phyloP scores from a whole-genome alignment of 139 green algal genomes.

The Chlorella ohadii region DNA sequence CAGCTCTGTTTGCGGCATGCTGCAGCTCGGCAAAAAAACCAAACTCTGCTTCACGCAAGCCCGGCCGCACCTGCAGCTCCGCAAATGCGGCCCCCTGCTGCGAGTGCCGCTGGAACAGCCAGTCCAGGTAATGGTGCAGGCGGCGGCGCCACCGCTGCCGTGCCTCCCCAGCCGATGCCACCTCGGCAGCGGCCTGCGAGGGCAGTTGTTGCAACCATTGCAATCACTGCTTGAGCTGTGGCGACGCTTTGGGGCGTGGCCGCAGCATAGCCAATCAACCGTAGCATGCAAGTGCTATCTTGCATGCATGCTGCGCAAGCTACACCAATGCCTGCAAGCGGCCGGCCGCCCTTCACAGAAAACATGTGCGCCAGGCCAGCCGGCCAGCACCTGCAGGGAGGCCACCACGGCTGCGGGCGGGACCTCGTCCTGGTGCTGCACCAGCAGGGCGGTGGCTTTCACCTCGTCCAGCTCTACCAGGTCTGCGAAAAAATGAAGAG shows the following conservation, averaged over 20 bases:
- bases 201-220: too few relatives aligned
- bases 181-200: neutral
- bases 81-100: slow-evolving; percentile 63
- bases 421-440: slow-evolving; percentile 61
- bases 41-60: too few relatives aligned
- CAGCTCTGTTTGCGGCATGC: too few relatives aligned
- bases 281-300: neutral
- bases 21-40: too few relatives aligned
- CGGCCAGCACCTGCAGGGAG: slow-evolving; percentile 53
- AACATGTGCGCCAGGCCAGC: too few relatives aligned
- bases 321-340: too few relatives aligned
- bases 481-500: slow-evolving; percentile 25
- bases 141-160: slow-evolving; percentile 28
- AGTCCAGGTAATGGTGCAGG: slow-evolving; percentile 81
- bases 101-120: slow-evolving; percentile 66
- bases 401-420: slow-evolving; percentile 56
- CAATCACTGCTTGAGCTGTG: too few relatives aligned
- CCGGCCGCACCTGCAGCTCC: slow-evolving; percentile 74
- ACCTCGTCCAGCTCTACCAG: slow-evolving; percentile 75
- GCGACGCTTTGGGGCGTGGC: too few relatives aligned
- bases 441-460: slow-evolving; percentile 64
- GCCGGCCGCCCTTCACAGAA: too few relatives aligned
- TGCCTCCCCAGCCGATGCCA: neutral
- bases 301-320: too few relatives aligned
- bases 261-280: too few relatives aligned